Evolutionary conservation across 371 early-diverging fungal species (phyloP), one percentile per base, ranked within the genome.

Genomic region (Batkoa obscura): DNA sequence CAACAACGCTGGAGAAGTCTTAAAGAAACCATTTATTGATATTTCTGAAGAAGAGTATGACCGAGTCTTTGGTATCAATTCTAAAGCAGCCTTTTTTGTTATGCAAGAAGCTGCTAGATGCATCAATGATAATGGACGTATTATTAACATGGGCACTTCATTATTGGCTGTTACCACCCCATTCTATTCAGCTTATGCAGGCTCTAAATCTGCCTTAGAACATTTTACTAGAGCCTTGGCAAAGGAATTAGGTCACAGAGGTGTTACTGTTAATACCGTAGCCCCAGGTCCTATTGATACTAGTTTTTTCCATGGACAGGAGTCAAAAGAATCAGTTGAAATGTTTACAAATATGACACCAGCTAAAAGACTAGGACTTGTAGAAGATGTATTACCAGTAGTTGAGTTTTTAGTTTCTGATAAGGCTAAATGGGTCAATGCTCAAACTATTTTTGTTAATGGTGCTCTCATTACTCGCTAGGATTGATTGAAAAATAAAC

Each of bases 231-330:
- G 66, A 32, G 66, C 67, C 3, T 15, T 65, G 31, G 65, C 67
- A 4, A 60, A 62, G 32, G 66, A 67, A 42, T 58, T 57, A 1
- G 63, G 64, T n/a, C 31, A 50, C 4, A 63, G 64, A 1, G 67
- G 66, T n/a, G 67, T 69, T 41, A 63, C 66, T 9, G 70, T 69
- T 13, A 69, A 67, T 50, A 64, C 66, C 4, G 60, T 69, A 8
- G 70, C 70, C 1, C 70, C 67, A 2, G 70, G 70, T 23, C 67
- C 67, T 2, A 58, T 67, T 30, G 65, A 67, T 23, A 67, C 67
- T 17, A 62, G 64, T 0, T 67, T 67, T 60, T 67, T 67, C 57
- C 51, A 67, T 38, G 63, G 63, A 2, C 63, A 64, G 30, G 67
- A 67, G 48, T 59, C 61, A 1, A 56, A 59, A 30, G 63, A 64